phyloP scores from a whole-genome alignment of 768 basidiomycete genomes.

The Mycena kentingensis region DNA sequence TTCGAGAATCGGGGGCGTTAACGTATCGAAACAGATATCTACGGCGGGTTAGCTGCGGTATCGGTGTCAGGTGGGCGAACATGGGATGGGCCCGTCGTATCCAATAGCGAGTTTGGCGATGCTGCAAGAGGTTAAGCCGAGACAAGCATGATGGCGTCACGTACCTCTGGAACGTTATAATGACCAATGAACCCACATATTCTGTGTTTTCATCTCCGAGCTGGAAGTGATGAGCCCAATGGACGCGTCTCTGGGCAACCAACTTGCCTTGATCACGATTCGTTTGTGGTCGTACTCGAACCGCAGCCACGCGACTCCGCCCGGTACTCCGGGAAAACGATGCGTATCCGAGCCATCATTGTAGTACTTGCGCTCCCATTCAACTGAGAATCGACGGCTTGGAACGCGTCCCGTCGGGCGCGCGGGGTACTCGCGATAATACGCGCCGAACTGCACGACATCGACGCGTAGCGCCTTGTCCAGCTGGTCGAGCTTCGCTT shows the following conservation, averaged over 20 bases:
- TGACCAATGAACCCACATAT: slow-evolving; percentile 49
- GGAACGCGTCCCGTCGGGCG: slow-evolving; percentile 30
- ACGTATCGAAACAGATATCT: slow-evolving; percentile 72
- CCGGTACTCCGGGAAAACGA: slow-evolving; percentile 18
- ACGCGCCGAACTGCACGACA: slow-evolving; percentile 67
- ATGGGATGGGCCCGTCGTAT: slow-evolving; percentile 65
- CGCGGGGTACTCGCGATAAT: slow-evolving; percentile 43
- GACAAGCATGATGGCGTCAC: too few species aligned
- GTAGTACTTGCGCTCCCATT: slow-evolving; percentile 62
- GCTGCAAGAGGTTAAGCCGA: slow-evolving; percentile 64
- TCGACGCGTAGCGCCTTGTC: slow-evolving; percentile 55
- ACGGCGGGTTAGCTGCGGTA: too few species aligned
- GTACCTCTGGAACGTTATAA: slow-evolving; percentile 59
- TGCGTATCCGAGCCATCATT: slow-evolving; percentile 23
- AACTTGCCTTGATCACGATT: slow-evolving; percentile 60
- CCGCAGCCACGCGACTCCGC: slow-evolving; percentile 50
- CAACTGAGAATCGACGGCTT: slow-evolving; percentile 64
- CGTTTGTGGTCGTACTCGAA: slow-evolving; percentile 73
- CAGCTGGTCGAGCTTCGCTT: slow-evolving; percentile 44
- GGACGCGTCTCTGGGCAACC: too few species aligned
- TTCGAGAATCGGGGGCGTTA: slow-evolving; percentile 67
- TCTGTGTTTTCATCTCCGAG: slow-evolving; percentile 61
- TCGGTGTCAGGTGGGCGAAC: slow-evolving; percentile 53
- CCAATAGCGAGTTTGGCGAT: slow-evolving; percentile 64
- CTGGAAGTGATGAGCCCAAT: slow-evolving; percentile 41